Evolutionary conservation across 2,329 filamentous ascomycete species (phyloP).

Genomic region (Sarocladiaceae sp.): DNA sequence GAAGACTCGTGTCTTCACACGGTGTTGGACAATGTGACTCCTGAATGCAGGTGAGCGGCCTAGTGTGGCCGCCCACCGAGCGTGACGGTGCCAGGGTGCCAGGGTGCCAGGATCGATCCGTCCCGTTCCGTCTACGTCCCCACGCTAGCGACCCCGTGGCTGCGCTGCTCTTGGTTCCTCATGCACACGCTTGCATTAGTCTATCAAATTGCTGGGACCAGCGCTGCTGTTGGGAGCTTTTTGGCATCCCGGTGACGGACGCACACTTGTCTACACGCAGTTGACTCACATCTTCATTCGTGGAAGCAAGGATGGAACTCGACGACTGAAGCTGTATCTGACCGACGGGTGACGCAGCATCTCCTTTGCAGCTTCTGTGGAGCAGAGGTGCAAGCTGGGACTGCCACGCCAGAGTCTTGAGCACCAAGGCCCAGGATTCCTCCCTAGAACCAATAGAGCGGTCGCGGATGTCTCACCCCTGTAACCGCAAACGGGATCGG

Average conservation of each 20-base stretch:
- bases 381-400: too few species aligned
- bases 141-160: slow-evolving; percentile 4
- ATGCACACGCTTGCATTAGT: slow-evolving; percentile 8
- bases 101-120: slow-evolving; percentile 8
- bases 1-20: slow-evolving; percentile 7
- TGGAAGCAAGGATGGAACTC: too few species aligned
- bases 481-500: slow-evolving; percentile 8
- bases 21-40: slow-evolving; percentile 8
- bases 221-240: neutral
- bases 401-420: too few species aligned
- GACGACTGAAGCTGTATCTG: too few species aligned
- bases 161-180: slow-evolving; percentile 4
- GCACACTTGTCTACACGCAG: neutral
- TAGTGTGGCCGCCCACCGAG: slow-evolving; percentile 4
- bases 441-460: slow-evolving; percentile 6
- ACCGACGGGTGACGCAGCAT: too few species aligned
- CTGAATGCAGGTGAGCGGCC: slow-evolving; percentile 1
- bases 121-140: slow-evolving; percentile 6
- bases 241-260: neutral
- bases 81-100: slow-evolving; percentile 1
- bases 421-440: too few species aligned
- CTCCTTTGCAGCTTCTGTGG: too few species aligned
- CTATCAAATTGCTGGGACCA: slow-evolving; percentile 7
- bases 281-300: neutral
- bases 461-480: slow-evolving; percentile 9